phyloP scores from a whole-genome alignment of 1,284 basidiomycete species.

The Schizophyllum amplum region DNA sequence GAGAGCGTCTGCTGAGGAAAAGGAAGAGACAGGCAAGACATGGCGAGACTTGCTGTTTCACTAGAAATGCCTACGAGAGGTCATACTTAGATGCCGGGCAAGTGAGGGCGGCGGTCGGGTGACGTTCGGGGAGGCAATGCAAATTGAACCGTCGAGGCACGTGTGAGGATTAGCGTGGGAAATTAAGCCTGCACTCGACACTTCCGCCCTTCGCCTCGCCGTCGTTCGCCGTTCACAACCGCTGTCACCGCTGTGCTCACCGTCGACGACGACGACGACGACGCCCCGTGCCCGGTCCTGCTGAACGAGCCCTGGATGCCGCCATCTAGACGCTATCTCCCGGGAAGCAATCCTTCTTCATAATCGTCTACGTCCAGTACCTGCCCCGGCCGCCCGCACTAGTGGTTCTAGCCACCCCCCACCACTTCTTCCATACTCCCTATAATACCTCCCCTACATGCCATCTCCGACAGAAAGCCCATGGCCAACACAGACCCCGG shows the following conservation, averaged over 20 bases:
- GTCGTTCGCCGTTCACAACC: background rate
- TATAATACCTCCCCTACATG: conserved; percentile 1
- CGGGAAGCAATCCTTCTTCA: background rate
- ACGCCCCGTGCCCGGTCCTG: background rate
- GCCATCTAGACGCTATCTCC: background rate
- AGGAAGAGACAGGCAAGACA: too few species aligned
- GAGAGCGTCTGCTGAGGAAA: too few species aligned
- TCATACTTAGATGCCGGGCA: too few species aligned
- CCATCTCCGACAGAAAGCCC: conserved; percentile 5
- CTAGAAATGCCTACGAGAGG: too few species aligned
- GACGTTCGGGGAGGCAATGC: background rate
- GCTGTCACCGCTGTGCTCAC: background rate
- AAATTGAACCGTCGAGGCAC: background rate
- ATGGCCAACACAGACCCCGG: conserved; percentile 10
- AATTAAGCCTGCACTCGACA: background rate
- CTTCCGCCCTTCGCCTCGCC: background rate
- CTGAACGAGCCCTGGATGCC: background rate
- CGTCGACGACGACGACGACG: background rate
- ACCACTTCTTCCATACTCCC: background rate
- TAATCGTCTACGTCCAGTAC: background rate
- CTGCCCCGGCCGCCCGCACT: background rate
- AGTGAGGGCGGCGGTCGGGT: too few species aligned
- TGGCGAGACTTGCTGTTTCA: too few species aligned
- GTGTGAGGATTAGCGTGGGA: background rate
- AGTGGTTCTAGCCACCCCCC: background rate